Evolutionary conservation across 495 filamentous ascomycete species (phyloP), one percentile per base, ranked within the genome.

Genomic region (Penicillium riverlandense): DNA sequence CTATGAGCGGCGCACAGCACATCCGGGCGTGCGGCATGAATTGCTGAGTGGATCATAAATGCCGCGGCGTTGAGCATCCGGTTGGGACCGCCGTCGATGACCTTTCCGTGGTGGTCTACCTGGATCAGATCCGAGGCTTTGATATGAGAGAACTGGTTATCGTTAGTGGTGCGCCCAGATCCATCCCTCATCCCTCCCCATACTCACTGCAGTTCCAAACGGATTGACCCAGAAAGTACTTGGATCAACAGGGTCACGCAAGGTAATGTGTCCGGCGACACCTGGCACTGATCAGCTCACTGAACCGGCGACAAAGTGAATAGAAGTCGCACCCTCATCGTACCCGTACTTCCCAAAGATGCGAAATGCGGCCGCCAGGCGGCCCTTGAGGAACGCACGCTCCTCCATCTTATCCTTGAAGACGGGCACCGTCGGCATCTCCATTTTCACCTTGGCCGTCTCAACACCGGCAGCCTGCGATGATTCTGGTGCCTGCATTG

Each of bases 141-240:
- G 39, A 90, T 84, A 43, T 82, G 59, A 14, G 75, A 77, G 63
- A 88, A 90, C 22, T 22, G 22, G 6, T 22, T 22, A 22, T 22
- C 2, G 22, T 22, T 22, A 22, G 22, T 22, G 22, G 22, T 22
- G 22, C 22, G 22, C 22, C 22, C 22, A 22, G 22, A 22, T 22
- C 22, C 22, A 22, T 22, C 0, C 22, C 22, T 4, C 22, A 22
- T 22, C 6, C 22, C 22, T 0, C 22, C 22, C 22, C 3, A 22
- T 22, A 22, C 22, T 22, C 22, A 22, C 22, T 0, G 82, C 73
- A 8, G 80, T 72, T 29, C 86, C 85, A 52, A 89, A 85, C 0
- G 86, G 86, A 48, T 90, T 90, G 14, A 90, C 85, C 86, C 84
- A 89, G 69, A 89, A 89, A 4, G 74, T 78, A 7, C 58, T 54